These are phyloP conservation scores for Raphanus sativus DNA, from an alignment of 345 rosid species.

Conservation along the genomic window DNA sequence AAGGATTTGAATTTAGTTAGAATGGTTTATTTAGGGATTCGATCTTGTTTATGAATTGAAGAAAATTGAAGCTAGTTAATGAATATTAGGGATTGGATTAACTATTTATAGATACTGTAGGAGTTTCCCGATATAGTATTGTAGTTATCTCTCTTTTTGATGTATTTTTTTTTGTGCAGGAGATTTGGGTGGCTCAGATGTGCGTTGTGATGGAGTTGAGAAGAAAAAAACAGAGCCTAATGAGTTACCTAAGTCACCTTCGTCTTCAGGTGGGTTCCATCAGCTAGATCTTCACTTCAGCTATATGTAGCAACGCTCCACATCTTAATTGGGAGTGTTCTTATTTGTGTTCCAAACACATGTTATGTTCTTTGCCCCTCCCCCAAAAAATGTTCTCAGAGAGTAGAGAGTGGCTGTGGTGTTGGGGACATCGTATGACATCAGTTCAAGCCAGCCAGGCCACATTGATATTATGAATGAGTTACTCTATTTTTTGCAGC, in stretches of 20 bases:
- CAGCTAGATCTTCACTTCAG: conserved; percentile 77
- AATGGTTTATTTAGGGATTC: conserved; percentile 2
- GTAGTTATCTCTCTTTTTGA: not conserved
- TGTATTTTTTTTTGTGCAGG: conserved; percentile 46
- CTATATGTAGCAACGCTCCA: conserved; percentile 57
- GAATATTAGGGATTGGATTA: not conserved
- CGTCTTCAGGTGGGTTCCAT: conserved; percentile 99
- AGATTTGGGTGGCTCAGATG: conserved; percentile 91
- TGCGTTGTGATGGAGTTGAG: conserved; percentile 51
- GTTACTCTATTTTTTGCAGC: conserved; percentile 64
- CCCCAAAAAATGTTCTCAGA: conserved; percentile 57
- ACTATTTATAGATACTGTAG: not conserved
- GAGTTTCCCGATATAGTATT: not conserved
- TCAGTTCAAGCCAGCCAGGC: conserved; percentile 64
- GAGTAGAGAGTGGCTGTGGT: conserved; percentile 75
- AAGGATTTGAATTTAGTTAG: not conserved
- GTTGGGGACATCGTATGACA: conserved; percentile 65
- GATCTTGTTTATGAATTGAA: not conserved
- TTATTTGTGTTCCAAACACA: conserved; percentile 37
- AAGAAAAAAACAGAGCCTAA: conserved; percentile 55
- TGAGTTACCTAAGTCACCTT: conserved; percentile 91
- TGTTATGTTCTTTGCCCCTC: conserved; percentile 52
- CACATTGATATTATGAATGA: conserved; percentile 62
- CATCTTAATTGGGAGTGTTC: conserved; percentile 49
- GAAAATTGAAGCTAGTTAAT: not conserved